Evolutionary conservation across 306 rosid genomes (phyloP).

Genomic region (Vigna reflexopilosa): DNA sequence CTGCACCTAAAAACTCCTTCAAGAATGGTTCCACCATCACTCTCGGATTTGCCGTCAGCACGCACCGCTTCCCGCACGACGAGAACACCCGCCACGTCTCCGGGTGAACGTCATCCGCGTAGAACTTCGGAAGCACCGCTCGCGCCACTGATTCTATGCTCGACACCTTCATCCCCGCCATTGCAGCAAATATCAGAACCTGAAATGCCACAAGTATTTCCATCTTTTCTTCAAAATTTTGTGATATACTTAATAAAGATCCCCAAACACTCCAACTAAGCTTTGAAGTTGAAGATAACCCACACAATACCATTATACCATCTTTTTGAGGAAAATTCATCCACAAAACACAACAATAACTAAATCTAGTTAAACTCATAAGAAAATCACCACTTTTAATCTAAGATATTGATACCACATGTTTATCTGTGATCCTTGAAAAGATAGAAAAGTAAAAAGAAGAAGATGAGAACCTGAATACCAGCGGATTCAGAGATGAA

Average conservation of each 20-base stretch:
- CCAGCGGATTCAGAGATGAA: constrained; percentile 79
- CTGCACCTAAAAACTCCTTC: constrained; percentile 75
- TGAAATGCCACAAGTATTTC: constrained; percentile 8
- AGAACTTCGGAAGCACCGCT: constrained; percentile 84
- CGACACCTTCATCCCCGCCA: constrained; percentile 62
- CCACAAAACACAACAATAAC: too few species aligned
- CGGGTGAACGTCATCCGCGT: constrained; percentile 62
- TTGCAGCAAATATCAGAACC: constrained; percentile 65
- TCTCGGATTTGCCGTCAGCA: constrained; percentile 78
- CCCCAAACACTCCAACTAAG: too few species aligned
- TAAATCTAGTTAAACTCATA: too few species aligned
- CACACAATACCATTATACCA: too few species aligned
- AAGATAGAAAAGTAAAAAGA: too few species aligned
- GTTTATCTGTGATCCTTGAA: too few species aligned
- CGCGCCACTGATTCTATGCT: constrained; percentile 75
- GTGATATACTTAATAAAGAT: too few species aligned
- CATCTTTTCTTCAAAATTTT: too few species aligned
- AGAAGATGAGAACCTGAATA: constrained; percentile 55
- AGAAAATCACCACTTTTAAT: too few species aligned
- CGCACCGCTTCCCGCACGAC: constrained; percentile 66
- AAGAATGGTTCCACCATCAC: constrained; percentile 83
- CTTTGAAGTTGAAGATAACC: too few species aligned
- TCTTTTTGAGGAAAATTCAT: too few species aligned
- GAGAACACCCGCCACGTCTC: constrained; percentile 81
- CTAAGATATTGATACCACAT: too few species aligned